Conservation (phyloP, 345 rosid genomes). For the Turritis glabra region DNA sequence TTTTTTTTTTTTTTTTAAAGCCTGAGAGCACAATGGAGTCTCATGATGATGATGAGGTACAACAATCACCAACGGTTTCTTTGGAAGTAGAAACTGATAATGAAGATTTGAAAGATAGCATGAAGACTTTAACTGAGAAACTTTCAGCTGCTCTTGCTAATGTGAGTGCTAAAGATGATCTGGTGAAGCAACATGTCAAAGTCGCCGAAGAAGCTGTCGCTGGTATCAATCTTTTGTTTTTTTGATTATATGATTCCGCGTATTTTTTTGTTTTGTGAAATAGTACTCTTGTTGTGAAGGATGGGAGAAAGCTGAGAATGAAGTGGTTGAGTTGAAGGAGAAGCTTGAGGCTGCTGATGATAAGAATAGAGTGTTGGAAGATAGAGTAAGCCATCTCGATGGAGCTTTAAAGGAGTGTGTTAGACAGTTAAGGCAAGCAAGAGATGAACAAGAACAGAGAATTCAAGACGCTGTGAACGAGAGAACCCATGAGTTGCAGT, state of each 20-base stretch:
- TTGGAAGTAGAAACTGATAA: conserved; percentile 42
- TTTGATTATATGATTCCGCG: not conserved
- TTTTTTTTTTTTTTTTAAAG: conserved; percentile 10
- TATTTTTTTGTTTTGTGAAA: not conserved
- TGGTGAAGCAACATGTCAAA: conserved; percentile 88
- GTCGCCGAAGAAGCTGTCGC: conserved; percentile 98
- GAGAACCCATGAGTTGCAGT: conserved; percentile 55
- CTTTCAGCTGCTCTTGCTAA: conserved; percentile 83
- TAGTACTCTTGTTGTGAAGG: conserved; percentile 45
- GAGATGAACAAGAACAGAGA: conserved; percentile 75
- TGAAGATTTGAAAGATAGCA: conserved; percentile 52
- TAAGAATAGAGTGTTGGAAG: conserved; percentile 59
- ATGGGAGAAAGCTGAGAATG: conserved; percentile 95
- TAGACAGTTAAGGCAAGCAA: conserved; percentile 83
- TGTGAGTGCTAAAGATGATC: conserved; percentile 82
- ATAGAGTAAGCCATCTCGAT: conserved; percentile 78
- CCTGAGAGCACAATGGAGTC: conserved; percentile 65
- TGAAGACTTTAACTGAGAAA: conserved; percentile 61
- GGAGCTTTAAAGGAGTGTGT: conserved; percentile 96
- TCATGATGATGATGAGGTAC: conserved; percentile 45
- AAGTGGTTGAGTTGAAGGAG: conserved; percentile 55
- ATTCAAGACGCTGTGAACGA: conserved; percentile 57
- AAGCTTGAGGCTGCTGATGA: conserved; percentile 58
- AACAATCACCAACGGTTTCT: conserved; percentile 59
- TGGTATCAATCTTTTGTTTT: conserved; percentile 47